Evolutionary conservation across 225 moss, liverwort and hornwort genomes (phyloP), one percentile per base, ranked within the genome.

Genomic region (Marchantia paleacea): DNA sequence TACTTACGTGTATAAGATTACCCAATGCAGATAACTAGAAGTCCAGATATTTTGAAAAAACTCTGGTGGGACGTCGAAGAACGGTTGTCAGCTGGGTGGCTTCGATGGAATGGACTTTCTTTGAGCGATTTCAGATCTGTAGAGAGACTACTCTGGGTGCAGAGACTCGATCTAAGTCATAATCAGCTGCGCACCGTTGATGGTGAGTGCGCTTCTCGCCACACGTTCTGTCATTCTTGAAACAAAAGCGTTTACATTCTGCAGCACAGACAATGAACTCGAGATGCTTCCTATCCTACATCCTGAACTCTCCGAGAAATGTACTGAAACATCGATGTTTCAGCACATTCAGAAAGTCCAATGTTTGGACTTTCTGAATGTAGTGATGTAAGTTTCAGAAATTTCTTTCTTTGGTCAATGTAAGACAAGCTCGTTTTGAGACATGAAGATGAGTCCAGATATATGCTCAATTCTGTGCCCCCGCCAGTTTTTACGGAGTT

Each of bases 181-280:
- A 97, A 97, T 84, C 86, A 83, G 50, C 79, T 97, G 82, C 92
- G 89, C 55, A 89, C 86, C 25, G 29, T 88, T 80, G 88, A 93
- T 66, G 97, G 97, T 97, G 89, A 81, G 47, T 69, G 68, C 52
- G 26, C 51, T 75, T 55, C 53, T 53, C 26, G n/a, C 28, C 25
- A 25, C 14, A 19, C 26, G 0, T 18, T 25, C 12, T 30, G 10
- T 31, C 70, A 14, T 72, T 14, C 19, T 72, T 72, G 25, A 54
- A 13, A 20, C 13, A 20, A 13, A 58, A 13, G 13, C 3, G 1
- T 58, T 58, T 58, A 20, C 20, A 58, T 58, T 20, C 57, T 58
- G 57, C 15, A 58, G 57, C 57, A 20, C 20, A 13, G 57, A 2
- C 20, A 58, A 13, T 58, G 57, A 58, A 58, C 57, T 58, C 13